Base-by-base conservation (phyloP, 2,329 filamentous ascomycete genomes). In the Botryotinia convoluta region DNA sequence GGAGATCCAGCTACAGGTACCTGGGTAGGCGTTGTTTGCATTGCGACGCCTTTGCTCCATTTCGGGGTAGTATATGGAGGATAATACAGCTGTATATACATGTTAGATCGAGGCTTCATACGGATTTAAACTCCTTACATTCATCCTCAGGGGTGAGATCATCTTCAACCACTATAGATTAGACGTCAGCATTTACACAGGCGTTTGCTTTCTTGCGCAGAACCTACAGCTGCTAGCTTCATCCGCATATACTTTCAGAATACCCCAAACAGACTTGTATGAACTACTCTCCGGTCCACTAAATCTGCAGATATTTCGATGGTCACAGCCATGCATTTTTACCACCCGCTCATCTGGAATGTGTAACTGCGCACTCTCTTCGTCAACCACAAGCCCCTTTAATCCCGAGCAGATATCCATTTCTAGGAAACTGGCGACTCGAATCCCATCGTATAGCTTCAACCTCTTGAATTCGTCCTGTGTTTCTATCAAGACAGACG, bases 1-100 rank as follows among this genome's bases (percentile, higher is more conserved):
- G 57, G 76, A 72, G 3, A 84, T 74, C 82, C 82, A 83, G n/a
- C 76, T 48, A 72, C 79, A 84, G 2, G 82, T 83, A 1, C 79
- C 74, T 16, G 65, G 20, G 20, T 74, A 71, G 3, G 79, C 77
- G 4, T 37, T 12, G 7, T 77, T 74, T n/a, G 80, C 78, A 12
- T 80, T 75, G 12, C 78, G 48, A 37, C 62, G 73, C 6, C 82
- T 80, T 45, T 74, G 67, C 2, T 76, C 37, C 76, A 83, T 81
- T 61, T 79, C 75, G 0, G 67, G 74, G 72, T 82, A 83, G 14
- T 79, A 76, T 8, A 83, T 75, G 3, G 81, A 32, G 37, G 61
- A 37, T 14, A 72, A 35, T 3, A 71, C 45, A 8, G 69, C 69
- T 71, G 12, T 0, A 54, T 57, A 29, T 39, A 2, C 9, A 5